Evolutionary conservation across 1,284 basidiomycete genomes (phyloP), one percentile per base, ranked within the genome.

Genomic region (Ceratobasidium papillatum): DNA sequence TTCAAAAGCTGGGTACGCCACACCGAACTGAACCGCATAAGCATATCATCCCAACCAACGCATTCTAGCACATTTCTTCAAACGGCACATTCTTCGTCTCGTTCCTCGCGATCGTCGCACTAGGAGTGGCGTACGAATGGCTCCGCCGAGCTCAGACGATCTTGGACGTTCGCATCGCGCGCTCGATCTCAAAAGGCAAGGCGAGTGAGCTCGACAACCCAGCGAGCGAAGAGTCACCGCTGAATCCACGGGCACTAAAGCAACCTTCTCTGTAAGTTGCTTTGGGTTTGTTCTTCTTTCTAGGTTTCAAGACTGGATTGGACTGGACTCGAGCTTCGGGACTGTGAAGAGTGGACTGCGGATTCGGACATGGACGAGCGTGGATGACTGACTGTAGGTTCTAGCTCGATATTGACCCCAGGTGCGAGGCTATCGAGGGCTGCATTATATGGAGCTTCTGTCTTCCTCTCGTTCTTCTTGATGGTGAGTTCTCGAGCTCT

Each of bases 401-500:
- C 34, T 52, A 80, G 78, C 25, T 61, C 77, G 36, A 66, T 49
- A n/a, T 77, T 81, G 2, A 79, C 80, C 0, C 43, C 68, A 7
- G 49, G 51, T 8, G 75, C 75, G 49, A 89, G 91, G 22, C 74
- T 85, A 19, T 79, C 89, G 41, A 86, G 93, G 36, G 90, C 93
- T 2, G 75, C 81, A 3, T 80, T 92, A 34, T 94, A 94, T 78
- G 92, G 88, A 36, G 82, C 83, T 7, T 87, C 87, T 3, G 88
- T 92, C 36, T 89, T 90, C 81, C 80, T 94, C 65, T 93, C 92
- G 32, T 93, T 93, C 85, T 94, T 94, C 87, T 87, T 94, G 79
- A 94, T 94, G 93, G 66, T 49, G 27, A 71, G 66, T 59, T 9
- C 7, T 54, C 9, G 27, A 14, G 8, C 4, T 45, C 52, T 38